A percentile compares a stretch with the other conserved stretches of the same genome.
Evolutionary conservation across 345 rosid genomes (phyloP).

Genomic region (Hibiscus mutabilis): DNA sequence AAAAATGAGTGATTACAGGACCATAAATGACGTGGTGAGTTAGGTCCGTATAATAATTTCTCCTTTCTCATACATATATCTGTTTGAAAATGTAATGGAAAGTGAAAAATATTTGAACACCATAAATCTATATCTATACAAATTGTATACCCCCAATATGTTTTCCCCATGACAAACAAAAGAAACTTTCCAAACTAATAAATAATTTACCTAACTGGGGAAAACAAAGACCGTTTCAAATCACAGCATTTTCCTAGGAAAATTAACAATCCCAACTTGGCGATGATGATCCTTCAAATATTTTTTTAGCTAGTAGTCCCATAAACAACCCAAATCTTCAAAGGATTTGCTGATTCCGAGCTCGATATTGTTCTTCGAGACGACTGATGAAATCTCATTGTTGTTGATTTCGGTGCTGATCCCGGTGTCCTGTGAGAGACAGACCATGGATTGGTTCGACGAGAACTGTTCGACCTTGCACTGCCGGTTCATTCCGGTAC

Average conservation of each 20-base stretch:
- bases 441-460: conserved; percentile 46
- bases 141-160: conserved; percentile 8
- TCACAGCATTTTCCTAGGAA: conserved; percentile 12
- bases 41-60: too few species aligned
- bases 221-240: conserved; percentile 4
- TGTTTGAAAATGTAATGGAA: conserved; percentile 12
- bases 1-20: too few species aligned
- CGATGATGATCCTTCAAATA: neutral
- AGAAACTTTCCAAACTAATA: conserved; percentile 16
- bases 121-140: conserved; percentile 29
- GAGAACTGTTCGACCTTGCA: conserved; percentile 56
- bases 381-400: conserved; percentile 44
- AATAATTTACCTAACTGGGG: conserved; percentile 3
- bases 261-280: neutral
- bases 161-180: conserved; percentile 1
- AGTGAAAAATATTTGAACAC: conserved; percentile 19
- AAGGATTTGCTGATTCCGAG: conserved; percentile 18
- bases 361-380: conserved; percentile 29
- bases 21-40: too few species aligned
- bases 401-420: conserved; percentile 53
- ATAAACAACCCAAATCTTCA: conserved; percentile 32
- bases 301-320: conserved; percentile 24
- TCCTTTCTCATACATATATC: conserved; percentile 7
- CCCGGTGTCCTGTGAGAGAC: conserved; percentile 60
- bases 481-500: conserved; percentile 1